Conservation (phyloP, 352 stramenopile genomes). For the Phytophthora citrophthora region DNA sequence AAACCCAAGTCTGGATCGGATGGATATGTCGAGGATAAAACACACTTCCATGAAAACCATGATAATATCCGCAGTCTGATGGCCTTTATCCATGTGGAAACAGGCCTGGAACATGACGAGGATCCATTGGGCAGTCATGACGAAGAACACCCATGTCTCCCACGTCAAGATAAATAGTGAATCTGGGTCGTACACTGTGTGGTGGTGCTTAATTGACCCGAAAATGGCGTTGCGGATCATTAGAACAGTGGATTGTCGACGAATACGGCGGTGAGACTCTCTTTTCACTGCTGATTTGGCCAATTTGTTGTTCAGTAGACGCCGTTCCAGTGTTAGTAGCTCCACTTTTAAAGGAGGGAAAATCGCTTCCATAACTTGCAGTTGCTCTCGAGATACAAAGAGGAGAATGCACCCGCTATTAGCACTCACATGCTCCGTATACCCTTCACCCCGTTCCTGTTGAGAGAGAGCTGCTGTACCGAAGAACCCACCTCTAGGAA, state of each 20-base stretch:
- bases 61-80: constrained; percentile 26
- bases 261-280: constrained; percentile 8
- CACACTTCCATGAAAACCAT: constrained; percentile 47
- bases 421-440: constrained; percentile 56
- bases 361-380: constrained; percentile 53
- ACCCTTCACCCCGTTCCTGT: constrained; percentile 50
- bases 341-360: constrained; percentile 55
- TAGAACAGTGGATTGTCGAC: constrained; percentile 23
- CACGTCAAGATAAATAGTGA: constrained; percentile 52
- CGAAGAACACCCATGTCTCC: constrained; percentile 68
- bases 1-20: constrained; percentile 61
- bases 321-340: constrained; percentile 51
- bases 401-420: constrained; percentile 65
- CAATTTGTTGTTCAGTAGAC: constrained; percentile 46
- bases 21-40: constrained; percentile 60
- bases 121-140: constrained; percentile 60
- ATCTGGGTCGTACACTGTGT: constrained; percentile 48
- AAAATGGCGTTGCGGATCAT: constrained; percentile 27
- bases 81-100: constrained; percentile 1
- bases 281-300: constrained; percentile 37
- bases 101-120: constrained; percentile 48
- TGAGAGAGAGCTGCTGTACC: constrained; percentile 49
- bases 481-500: constrained; percentile 53
- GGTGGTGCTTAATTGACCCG: constrained; percentile 13
- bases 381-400: constrained; percentile 53